These are phyloP conservation scores for Coemansia asiatica DNA, from an alignment of 192 early-diverging fungal species.

Conservation along the genomic window DNA sequence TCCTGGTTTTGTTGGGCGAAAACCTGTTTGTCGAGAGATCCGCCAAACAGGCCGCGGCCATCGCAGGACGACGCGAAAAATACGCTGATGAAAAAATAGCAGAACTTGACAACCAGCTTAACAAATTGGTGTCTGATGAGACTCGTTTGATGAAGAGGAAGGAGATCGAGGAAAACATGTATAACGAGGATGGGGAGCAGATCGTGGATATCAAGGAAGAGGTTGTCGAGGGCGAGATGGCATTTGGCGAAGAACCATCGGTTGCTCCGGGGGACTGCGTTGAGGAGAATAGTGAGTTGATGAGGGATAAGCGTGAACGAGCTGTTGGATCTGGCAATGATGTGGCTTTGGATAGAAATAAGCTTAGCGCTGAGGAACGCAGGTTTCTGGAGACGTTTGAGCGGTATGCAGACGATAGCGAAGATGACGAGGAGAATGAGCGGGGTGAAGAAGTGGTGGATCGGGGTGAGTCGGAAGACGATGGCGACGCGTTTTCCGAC, in stretches of 20 bases:
- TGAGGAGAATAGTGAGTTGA: neutral
- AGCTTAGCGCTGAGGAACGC: conserved; percentile 19
- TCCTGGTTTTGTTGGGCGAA: conserved; percentile 84
- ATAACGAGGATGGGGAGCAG: conserved; percentile 53
- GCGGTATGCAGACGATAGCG: neutral
- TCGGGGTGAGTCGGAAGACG: conserved; percentile 9
- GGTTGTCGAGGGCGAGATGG: conserved; percentile 16
- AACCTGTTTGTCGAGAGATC: conserved; percentile 90
- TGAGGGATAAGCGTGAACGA: conserved; percentile 21
- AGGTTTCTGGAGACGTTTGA: neutral
- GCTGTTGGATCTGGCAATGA: conserved; percentile 11
- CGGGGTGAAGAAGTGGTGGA: conserved; percentile 8
- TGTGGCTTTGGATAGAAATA: neutral
- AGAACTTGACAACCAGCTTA: conserved; percentile 14
- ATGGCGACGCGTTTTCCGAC: conserved; percentile 42
- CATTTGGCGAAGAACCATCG: conserved; percentile 5
- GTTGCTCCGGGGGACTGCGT: neutral
- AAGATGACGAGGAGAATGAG: neutral
- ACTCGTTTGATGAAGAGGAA: conserved; percentile 13
- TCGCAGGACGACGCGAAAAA: conserved; percentile 64
- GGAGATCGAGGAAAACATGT: conserved; percentile 10
- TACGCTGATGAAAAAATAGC: conserved; percentile 33
- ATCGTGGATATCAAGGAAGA: conserved; percentile 55
- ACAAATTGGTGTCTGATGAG: too few relatives aligned
- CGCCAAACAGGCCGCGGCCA: conserved; percentile 68